phyloP scores from a whole-genome alignment of 148 eudicot species.

The Salicornia ramosissima region DNA sequence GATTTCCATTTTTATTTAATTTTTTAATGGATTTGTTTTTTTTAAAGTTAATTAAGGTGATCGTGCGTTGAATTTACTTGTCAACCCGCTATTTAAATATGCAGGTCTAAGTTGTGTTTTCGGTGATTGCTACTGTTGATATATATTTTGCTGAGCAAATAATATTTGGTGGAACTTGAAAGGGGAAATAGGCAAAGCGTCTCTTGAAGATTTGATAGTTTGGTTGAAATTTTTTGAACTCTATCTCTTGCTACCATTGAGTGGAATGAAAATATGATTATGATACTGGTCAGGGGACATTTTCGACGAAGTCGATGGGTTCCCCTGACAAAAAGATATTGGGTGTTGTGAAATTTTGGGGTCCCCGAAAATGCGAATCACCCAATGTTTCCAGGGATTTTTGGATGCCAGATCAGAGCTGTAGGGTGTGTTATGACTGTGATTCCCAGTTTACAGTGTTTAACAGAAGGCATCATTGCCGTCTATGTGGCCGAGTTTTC shows the following conservation, averaged over 20 bases:
- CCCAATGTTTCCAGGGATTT: constrained; percentile 68
- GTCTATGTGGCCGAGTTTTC: constrained; percentile 83
- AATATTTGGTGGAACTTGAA: constrained; percentile 10
- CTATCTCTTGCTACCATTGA: constrained; percentile 12
- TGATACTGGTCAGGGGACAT: constrained; percentile 50
- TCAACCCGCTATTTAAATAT: background rate
- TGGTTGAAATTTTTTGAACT: background rate
- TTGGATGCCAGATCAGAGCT: constrained; percentile 97
- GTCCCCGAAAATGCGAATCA: constrained; percentile 48
- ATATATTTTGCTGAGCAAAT: constrained; percentile 11
- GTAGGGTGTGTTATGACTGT: constrained; percentile 83
- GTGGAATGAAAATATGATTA: constrained; percentile 44
- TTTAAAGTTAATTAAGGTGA: background rate
- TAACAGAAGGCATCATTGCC: constrained; percentile 86
- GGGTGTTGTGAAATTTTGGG: constrained; percentile 65
- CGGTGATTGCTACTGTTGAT: constrained; percentile 14
- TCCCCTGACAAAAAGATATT: constrained; percentile 45
- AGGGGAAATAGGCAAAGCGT: background rate
- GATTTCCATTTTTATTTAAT: background rate
- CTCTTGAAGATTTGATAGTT: background rate
- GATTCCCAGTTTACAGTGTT: constrained; percentile 70
- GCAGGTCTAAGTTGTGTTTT: constrained; percentile 5
- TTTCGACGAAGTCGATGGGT: constrained; percentile 56
- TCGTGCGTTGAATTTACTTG: background rate
- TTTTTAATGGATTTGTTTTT: background rate